phyloP scores from a whole-genome alignment of 352 stramenopile species.

The Pythium chondricola region DNA sequence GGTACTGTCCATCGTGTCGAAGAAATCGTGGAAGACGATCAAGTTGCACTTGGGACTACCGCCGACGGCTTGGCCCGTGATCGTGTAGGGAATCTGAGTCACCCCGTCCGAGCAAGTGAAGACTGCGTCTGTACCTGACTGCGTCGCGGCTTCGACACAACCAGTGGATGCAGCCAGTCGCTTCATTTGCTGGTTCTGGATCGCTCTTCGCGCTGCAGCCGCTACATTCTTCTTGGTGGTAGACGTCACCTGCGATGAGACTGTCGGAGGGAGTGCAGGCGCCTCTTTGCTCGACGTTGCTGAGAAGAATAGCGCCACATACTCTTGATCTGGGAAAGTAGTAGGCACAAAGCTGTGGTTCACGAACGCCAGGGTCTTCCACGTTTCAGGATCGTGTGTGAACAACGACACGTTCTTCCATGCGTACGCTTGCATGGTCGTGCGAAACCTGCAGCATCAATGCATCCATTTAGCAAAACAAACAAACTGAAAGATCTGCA shows the following conservation, averaged over 20 bases:
- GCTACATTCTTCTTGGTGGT: conserved; percentile 12
- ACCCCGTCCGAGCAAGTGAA: conserved; percentile 74
- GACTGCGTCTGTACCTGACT: conserved; percentile 21
- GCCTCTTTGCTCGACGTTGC: too few species aligned
- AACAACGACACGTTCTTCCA: conserved; percentile 45
- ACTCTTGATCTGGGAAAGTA: conserved; percentile 1
- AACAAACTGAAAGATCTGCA: not conserved
- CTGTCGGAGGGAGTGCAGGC: too few species aligned
- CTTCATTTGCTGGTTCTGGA: conserved; percentile 77
- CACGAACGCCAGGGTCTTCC: conserved; percentile 37
- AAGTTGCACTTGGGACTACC: conserved; percentile 76
- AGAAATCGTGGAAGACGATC: conserved; percentile 90
- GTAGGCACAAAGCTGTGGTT: conserved; percentile 33
- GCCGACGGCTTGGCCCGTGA: conserved; percentile 63
- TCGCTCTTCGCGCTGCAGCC: conserved; percentile 33
- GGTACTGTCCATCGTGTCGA: conserved; percentile 89
- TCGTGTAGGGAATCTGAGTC: conserved; percentile 77
- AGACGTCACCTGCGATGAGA: not conserved
- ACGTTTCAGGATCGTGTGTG: conserved; percentile 33
- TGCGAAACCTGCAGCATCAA: conserved; percentile 33
- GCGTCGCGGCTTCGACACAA: conserved; percentile 23
- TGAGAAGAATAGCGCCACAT: not conserved
- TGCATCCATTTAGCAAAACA: not conserved
- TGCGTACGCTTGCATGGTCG: conserved; percentile 56
- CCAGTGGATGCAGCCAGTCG: conserved; percentile 44